These are phyloP conservation scores for Alternaria solani DNA, from an alignment of 2,329 filamentous ascomycete species.

Conservation along the genomic window DNA sequence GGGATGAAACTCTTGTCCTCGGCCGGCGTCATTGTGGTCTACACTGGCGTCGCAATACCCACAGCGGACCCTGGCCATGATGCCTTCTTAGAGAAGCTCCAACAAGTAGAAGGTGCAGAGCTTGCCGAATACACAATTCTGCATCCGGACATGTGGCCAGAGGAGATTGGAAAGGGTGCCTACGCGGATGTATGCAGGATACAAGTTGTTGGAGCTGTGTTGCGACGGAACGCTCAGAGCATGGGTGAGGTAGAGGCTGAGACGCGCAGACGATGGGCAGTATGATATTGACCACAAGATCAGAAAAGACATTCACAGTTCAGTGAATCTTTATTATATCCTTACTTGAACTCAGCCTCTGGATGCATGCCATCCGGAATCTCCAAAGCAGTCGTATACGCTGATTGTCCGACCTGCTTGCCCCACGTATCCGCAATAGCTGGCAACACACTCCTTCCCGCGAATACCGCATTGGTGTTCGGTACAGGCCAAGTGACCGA, in stretches of 20 bases:
- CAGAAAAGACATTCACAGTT: neutral
- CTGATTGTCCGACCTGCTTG: slow-evolving; percentile 27
- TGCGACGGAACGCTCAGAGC: slow-evolving; percentile 11
- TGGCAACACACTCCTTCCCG: slow-evolving; percentile 38
- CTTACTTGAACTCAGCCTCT: slow-evolving; percentile 37
- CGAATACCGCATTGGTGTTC: slow-evolving; percentile 34
- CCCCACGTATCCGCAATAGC: slow-evolving; percentile 38
- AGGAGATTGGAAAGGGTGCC: slow-evolving; percentile 32
- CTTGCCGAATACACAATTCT: slow-evolving; percentile 31
- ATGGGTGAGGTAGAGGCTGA: neutral
- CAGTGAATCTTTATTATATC: neutral
- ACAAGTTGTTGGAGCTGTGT: slow-evolving; percentile 33
- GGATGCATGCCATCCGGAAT: slow-evolving; percentile 47
- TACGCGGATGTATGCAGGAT: slow-evolving; percentile 37
- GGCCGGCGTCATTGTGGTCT: slow-evolving; percentile 28
- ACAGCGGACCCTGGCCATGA: slow-evolving; percentile 25
- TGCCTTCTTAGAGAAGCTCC: slow-evolving; percentile 27
- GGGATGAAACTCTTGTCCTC: slow-evolving; percentile 28
- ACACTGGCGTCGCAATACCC: slow-evolving; percentile 34
- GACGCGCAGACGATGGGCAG: slow-evolving; percentile 4
- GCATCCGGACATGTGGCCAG: slow-evolving; percentile 38
- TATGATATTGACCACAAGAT: neutral
- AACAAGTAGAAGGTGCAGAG: slow-evolving; percentile 20
- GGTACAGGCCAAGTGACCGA: slow-evolving; percentile 42
- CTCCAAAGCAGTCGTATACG: slow-evolving; percentile 43